Conservation (phyloP, 2,329 filamentous ascomycete species). For the Aspergillus quadrilineatus region DNA sequence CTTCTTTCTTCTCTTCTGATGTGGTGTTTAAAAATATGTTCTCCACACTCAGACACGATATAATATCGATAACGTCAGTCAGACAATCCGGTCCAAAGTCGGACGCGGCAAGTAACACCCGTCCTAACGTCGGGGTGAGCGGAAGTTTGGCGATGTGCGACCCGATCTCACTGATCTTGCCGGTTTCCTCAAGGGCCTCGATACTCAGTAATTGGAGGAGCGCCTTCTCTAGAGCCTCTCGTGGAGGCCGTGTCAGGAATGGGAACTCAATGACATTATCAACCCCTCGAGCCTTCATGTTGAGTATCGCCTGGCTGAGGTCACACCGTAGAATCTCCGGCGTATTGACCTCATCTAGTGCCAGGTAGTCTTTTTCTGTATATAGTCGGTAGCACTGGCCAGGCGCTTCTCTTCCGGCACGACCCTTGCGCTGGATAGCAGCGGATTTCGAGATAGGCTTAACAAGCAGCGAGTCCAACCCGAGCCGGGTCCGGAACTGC, state of each 20-base stretch:
- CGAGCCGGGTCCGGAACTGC: slow-evolving; percentile 78
- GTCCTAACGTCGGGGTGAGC: slow-evolving; percentile 74
- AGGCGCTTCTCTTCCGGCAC: slow-evolving; percentile 86
- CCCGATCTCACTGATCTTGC: slow-evolving; percentile 71
- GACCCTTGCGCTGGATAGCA: slow-evolving; percentile 84
- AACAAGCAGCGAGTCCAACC: slow-evolving; percentile 84
- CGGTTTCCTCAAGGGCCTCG: slow-evolving; percentile 69
- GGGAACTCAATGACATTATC: slow-evolving; percentile 80
- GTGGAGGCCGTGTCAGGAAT: slow-evolving; percentile 75
- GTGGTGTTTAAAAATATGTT: slow-evolving; percentile 61
- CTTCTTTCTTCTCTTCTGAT: slow-evolving; percentile 61
- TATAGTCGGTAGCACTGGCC: slow-evolving; percentile 91
- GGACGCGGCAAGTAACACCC: slow-evolving; percentile 78
- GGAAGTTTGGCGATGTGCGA: slow-evolving; percentile 78
- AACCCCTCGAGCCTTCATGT: slow-evolving; percentile 89
- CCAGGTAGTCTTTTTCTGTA: slow-evolving; percentile 72
- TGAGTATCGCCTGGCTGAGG: slow-evolving; percentile 78
- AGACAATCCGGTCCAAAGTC: slow-evolving; percentile 70
- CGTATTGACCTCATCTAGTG: slow-evolving; percentile 69
- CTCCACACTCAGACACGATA: slow-evolving; percentile 64
- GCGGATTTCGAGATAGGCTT: slow-evolving; percentile 93
- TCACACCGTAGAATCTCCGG: slow-evolving; percentile 93
- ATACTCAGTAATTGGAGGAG: slow-evolving; percentile 77
- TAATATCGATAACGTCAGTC: slow-evolving; percentile 81
- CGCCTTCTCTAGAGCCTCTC: slow-evolving; percentile 77